phyloP scores from a whole-genome alignment of 164 flowering plant species.

The Magnolia changhungtana region DNA sequence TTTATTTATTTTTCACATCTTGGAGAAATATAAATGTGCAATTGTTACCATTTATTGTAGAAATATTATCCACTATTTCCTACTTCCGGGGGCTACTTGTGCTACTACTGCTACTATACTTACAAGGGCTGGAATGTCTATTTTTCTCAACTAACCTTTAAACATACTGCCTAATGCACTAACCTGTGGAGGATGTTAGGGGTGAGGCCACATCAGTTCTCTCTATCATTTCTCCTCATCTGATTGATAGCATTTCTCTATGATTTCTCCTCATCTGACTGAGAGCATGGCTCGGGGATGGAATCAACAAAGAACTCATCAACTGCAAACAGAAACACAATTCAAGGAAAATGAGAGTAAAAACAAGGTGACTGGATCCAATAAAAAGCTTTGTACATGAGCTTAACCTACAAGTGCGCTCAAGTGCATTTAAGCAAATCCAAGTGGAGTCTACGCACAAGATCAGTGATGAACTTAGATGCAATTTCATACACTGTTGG shows the following conservation, averaged over 20 bases:
- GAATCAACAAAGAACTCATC: slow-evolving; percentile 88
- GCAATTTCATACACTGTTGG: no score
- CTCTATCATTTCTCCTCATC: neutral
- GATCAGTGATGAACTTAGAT: no score
- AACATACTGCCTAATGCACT: neutral
- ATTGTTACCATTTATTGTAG: neutral
- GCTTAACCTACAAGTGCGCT: neutral
- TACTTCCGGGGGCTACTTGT: neutral
- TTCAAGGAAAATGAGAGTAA: no score
- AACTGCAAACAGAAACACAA: slow-evolving; percentile 31
- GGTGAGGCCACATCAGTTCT: neutral
- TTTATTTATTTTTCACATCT: no score
- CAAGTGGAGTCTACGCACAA: no score
- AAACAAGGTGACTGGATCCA: neutral
- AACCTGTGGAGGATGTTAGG: neutral
- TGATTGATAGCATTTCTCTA: slow-evolving; percentile 2
- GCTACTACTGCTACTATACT: neutral
- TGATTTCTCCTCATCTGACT: slow-evolving; percentile 39
- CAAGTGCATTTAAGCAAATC: neutral
- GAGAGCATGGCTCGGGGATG: slow-evolving; percentile 51
- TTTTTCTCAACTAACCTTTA: neutral
- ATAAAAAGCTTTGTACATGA: neutral
- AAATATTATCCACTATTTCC: neutral
- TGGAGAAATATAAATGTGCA: neutral
- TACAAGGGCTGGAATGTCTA: neutral